A percentile compares a stretch with the other conserved stretches of the same genome.
phyloP scores from a whole-genome alignment of 2,329 filamentous ascomycete genomes.

The Plectosphaerella sp. region DNA sequence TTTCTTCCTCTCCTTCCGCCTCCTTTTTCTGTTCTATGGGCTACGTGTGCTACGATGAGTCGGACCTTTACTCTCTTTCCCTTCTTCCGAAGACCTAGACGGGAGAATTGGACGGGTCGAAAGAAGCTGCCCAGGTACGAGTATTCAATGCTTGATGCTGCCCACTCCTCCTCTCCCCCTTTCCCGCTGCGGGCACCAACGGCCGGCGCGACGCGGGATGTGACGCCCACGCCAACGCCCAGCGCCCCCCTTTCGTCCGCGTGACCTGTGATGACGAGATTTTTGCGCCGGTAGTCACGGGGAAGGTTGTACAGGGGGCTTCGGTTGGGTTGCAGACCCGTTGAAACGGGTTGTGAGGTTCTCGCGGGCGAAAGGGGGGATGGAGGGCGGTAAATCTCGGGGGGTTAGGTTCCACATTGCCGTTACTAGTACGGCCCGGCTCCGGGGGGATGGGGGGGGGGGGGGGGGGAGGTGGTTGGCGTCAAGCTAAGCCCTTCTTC shows the following conservation, averaged over 20 bases:
- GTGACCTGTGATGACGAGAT: background rate
- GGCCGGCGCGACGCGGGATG: background rate
- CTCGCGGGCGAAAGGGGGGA: background rate
- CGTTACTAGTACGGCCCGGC: background rate
- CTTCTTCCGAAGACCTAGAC: background rate
- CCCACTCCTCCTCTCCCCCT: background rate
- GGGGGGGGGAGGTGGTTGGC: background rate
- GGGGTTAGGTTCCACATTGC: constrained; percentile 3
- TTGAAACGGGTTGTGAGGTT: background rate
- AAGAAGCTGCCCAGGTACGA: too few species aligned
- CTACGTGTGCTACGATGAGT: too few species aligned
- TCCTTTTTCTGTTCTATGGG: too few species aligned
- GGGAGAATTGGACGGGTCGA: background rate
- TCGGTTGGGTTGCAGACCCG: background rate
- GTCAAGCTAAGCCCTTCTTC: background rate
- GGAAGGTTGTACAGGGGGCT: background rate
- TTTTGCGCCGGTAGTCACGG: background rate
- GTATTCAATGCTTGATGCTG: too few species aligned
- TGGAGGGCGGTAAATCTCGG: background rate
- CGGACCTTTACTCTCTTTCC: too few species aligned
- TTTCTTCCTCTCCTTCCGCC: too few species aligned
- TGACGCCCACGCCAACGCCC: background rate
- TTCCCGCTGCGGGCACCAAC: background rate
- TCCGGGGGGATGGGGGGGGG: background rate
- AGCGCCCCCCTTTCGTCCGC: background rate